These are phyloP conservation scores for Iris macrosiphon DNA, from an alignment of 106 monocot species.

Conservation along the genomic window DNA sequence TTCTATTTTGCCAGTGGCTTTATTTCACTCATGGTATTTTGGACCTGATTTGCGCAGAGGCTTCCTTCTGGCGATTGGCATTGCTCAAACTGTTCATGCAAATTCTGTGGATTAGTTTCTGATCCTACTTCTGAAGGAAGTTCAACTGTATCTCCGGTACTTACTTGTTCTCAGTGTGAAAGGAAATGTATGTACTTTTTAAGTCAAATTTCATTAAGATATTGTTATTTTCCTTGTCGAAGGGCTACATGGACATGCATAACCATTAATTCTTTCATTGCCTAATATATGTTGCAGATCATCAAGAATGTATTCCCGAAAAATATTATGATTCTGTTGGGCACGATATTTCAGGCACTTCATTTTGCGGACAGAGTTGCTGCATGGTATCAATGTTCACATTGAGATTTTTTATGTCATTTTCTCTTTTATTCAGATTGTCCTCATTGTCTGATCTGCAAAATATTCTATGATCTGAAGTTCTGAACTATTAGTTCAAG, in stretches of 20 bases:
- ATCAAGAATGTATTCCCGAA: conserved; percentile 51
- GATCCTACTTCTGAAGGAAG: not conserved
- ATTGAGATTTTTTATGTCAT: too few species aligned
- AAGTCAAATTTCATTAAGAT: not conserved
- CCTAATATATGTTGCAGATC: conserved; percentile 41
- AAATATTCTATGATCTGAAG: too few species aligned
- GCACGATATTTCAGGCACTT: conserved; percentile 9
- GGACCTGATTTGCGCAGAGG: conserved; percentile 28
- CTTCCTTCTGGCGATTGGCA: conserved; percentile 74
- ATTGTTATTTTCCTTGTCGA: not conserved
- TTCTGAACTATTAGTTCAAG: too few species aligned
- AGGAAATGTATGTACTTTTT: conserved; percentile 45
- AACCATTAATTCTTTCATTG: not conserved
- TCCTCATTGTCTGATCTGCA: too few species aligned
- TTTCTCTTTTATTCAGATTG: too few species aligned
- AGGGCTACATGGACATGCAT: too few species aligned
- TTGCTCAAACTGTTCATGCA: conserved; percentile 67
- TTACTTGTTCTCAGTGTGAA: conserved; percentile 58
- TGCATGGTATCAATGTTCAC: conserved; percentile 5
- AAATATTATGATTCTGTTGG: conserved; percentile 14
- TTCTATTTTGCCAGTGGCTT: too few species aligned
- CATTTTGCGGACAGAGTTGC: conserved; percentile 31
- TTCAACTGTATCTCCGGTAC: conserved; percentile 7
- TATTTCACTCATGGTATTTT: too few species aligned
- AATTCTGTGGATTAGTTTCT: conserved; percentile 45